These are phyloP conservation scores for Fraxinus quadrangulata DNA, from an alignment of 257 asterid species.

Conservation along the genomic window DNA sequence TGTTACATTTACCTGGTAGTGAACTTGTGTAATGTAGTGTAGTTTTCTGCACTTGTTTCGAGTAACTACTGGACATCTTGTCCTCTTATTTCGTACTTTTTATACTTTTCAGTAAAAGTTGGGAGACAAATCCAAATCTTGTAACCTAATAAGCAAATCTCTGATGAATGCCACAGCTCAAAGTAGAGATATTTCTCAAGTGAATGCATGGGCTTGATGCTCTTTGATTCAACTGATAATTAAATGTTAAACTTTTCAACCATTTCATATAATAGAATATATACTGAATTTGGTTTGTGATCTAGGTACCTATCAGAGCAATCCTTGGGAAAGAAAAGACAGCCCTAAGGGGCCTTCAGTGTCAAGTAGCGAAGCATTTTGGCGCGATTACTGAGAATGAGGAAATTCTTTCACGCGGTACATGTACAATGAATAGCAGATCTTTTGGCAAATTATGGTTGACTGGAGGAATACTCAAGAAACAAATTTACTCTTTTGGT, in stretches of 20 bases:
- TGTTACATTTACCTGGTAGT: background rate
- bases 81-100: background rate
- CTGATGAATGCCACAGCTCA: background rate
- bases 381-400: background rate
- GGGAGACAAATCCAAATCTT: background rate
- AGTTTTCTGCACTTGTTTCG: background rate
- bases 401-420: background rate
- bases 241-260: conserved; percentile 9
- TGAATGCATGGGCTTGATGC: background rate
- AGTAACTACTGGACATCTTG: too few relatives aligned
- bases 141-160: background rate
- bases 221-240: background rate
- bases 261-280: background rate
- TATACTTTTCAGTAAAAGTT: background rate
- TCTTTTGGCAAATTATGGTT: background rate
- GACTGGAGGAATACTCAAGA: background rate
- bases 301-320: conserved; percentile 59
- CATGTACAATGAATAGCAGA: background rate
- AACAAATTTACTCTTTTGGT: background rate
- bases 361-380: background rate
- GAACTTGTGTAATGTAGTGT: background rate
- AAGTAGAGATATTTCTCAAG: background rate
- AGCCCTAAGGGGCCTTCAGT: conserved; percentile 15
- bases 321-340: conserved; percentile 37
- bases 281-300: conserved; percentile 16